Conservation (phyloP, 163 green algal species). For the Chlamydomonas reinhardtii region DNA sequence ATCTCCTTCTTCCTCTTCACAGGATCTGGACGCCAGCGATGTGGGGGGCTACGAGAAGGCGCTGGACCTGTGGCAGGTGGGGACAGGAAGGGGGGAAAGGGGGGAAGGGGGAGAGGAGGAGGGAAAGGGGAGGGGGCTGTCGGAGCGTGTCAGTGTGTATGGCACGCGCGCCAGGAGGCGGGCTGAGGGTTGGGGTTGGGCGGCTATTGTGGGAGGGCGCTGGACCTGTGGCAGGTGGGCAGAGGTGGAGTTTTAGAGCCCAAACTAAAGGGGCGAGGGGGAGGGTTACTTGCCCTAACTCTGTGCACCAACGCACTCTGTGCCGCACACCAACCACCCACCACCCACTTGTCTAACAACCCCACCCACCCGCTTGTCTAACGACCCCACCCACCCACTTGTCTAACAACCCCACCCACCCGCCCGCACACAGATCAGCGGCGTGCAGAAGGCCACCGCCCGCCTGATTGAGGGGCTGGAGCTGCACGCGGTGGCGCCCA, state of each 20-base stretch:
- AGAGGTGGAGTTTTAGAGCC: too few species aligned
- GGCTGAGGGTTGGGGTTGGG: too few species aligned
- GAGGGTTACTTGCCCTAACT: too few species aligned
- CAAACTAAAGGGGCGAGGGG: too few species aligned
- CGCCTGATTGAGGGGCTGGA: conserved; percentile 57
- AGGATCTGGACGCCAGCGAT: conserved; percentile 7
- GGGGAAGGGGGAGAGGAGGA: neutral
- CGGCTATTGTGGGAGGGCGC: conserved; percentile 16
- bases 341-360: too few species aligned
- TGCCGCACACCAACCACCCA: too few species aligned
- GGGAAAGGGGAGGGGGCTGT: neutral
- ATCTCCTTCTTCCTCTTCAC: too few species aligned
- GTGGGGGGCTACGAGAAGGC: conserved; percentile 13
- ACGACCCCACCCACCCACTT: too few species aligned
- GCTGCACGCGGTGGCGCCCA: conserved; percentile 22
- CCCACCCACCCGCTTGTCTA: too few species aligned
- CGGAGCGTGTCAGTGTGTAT: too few species aligned
- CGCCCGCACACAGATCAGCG: conserved; percentile 33
- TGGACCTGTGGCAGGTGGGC: conserved; percentile 43
- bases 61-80: conserved; percentile 43
- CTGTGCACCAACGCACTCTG: too few species aligned
- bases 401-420: neutral
- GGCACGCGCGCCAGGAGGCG: too few species aligned
- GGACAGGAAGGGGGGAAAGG: neutral
- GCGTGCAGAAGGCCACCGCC: conserved; percentile 56